Conservation (phyloP, 2,329 filamentous ascomycete species). For the Keithomyces neogunnii region DNA sequence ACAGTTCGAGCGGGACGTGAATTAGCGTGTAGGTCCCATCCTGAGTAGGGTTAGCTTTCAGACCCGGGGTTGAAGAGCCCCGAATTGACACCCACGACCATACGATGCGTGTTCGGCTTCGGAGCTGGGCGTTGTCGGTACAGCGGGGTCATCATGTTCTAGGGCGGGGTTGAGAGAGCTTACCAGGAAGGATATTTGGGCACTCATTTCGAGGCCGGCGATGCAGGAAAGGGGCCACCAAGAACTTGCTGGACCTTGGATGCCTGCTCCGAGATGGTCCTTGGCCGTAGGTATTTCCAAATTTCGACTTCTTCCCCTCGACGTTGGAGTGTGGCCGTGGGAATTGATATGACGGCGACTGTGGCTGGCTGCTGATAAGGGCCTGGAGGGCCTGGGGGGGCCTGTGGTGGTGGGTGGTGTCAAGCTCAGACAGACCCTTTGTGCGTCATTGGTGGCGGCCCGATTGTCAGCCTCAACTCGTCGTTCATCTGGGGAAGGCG, state of each 20-base stretch:
- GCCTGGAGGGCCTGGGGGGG: neutral
- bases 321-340: neutral
- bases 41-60: conserved; percentile 34
- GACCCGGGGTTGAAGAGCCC: too few relatives aligned
- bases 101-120: too few relatives aligned
- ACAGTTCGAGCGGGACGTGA: conserved; percentile 75
- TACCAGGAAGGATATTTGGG: conserved; percentile 50
- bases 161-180: conserved; percentile 1
- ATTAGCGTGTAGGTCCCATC: conserved; percentile 81
- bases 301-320: neutral
- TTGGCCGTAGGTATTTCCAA: too few relatives aligned
- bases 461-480: neutral
- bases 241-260: neutral
- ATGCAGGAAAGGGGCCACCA: neutral
- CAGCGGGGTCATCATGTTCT: neutral
- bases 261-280: too few relatives aligned
- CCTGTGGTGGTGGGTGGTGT: neutral
- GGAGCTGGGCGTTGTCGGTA: conserved; percentile 1
- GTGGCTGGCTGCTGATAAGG: neutral
- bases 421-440: neutral
- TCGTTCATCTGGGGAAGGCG: neutral
- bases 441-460: neutral
- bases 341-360: neutral
- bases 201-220: conserved; percentile 36
- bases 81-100: too few relatives aligned